Evolutionary conservation across 768 basidiomycete species (phyloP).

Genomic region (Lentinula lateritia): DNA sequence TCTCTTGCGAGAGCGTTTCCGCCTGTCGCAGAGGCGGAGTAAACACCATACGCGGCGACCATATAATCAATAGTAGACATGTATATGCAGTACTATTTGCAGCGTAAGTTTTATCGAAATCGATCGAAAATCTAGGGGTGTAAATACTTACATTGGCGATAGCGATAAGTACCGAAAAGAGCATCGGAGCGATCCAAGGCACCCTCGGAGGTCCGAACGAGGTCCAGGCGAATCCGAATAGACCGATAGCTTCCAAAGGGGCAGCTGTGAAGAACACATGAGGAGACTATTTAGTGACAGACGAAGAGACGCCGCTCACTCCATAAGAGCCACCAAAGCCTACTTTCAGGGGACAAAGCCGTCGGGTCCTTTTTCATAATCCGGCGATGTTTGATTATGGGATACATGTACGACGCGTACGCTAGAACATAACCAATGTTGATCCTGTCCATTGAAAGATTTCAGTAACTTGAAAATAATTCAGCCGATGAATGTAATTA

Average conservation of each 20-base stretch:
- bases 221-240: slow-evolving; percentile 54
- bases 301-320: neutral
- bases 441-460: neutral
- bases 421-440: slow-evolving; percentile 6
- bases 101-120: neutral
- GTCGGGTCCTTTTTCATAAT: neutral
- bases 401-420: slow-evolving; percentile 1
- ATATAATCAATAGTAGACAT: slow-evolving; percentile 11
- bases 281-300: neutral
- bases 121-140: neutral
- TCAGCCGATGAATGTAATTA: too few species aligned
- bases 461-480: too few species aligned
- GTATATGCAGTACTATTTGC: slow-evolving; percentile 7
- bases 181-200: slow-evolving; percentile 41
- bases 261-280: slow-evolving; percentile 17
- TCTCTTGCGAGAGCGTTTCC: slow-evolving; percentile 10
- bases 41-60: slow-evolving; percentile 8
- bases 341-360: neutral
- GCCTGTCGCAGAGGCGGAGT: slow-evolving; percentile 9
- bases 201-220: slow-evolving; percentile 26
- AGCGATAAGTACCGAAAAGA: slow-evolving; percentile 15
- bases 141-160: slow-evolving; percentile 5
- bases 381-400: slow-evolving; percentile 3
- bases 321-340: slow-evolving; percentile 2
- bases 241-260: slow-evolving; percentile 32